phyloP scores from a whole-genome alignment of 2,329 filamentous ascomycete species.

The Colletotrichum musae region DNA sequence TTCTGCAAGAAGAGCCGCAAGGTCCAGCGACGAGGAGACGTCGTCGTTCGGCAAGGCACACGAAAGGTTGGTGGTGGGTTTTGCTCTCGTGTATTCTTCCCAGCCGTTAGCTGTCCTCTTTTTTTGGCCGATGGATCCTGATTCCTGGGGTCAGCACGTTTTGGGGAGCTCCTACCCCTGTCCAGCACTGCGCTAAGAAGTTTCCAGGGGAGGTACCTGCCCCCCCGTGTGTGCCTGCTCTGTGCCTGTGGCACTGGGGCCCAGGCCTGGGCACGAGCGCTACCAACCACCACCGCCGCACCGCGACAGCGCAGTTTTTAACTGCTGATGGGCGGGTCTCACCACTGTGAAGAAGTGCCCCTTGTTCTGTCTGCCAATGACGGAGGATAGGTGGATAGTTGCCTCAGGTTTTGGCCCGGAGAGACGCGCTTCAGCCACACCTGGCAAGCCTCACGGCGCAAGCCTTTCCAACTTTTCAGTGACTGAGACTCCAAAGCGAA shows the following conservation, averaged over 20 bases:
- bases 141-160: slow-evolving; percentile 41
- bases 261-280: not conserved
- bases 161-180: slow-evolving; percentile 41
- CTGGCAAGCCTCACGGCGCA: slow-evolving; percentile 18
- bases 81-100: slow-evolving; percentile 42
- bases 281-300: not conserved
- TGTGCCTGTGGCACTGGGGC: slow-evolving; percentile 1
- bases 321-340: slow-evolving; percentile 10
- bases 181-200: slow-evolving; percentile 29
- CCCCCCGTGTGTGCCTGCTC: too few species aligned
- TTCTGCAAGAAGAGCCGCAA: slow-evolving; percentile 31
- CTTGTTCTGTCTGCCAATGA: slow-evolving; percentile 20
- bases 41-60: slow-evolving; percentile 38
- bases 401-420: slow-evolving; percentile 19
- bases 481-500: slow-evolving; percentile 12
- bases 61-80: slow-evolving; percentile 38
- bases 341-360: not conserved
- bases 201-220: slow-evolving; percentile 8
- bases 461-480: slow-evolving; percentile 36
- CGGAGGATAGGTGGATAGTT: not conserved
- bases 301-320: slow-evolving; percentile 11
- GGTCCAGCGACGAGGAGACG: slow-evolving; percentile 41
- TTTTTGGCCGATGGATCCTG: slow-evolving; percentile 41
- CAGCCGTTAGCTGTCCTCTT: slow-evolving; percentile 48
- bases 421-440: slow-evolving; percentile 21